Evolutionary conservation across 1,139 yeast species (phyloP).

Genomic region (Trichomonascaceae sp.): DNA sequence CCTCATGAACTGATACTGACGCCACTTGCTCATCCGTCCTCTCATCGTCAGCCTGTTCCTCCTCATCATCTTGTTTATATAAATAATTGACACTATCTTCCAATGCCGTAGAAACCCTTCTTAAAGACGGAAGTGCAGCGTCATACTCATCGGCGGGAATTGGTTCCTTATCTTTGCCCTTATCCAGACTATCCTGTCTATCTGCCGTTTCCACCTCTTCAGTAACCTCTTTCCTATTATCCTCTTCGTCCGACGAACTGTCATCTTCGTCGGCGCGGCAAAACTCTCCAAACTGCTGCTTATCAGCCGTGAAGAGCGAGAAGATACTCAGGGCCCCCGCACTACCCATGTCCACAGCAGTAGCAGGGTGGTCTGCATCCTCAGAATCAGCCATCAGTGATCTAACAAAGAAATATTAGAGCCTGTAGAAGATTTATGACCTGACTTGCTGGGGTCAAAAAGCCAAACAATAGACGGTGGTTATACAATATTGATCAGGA

Average conservation of each 20-base stretch:
- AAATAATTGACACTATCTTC: slow-evolving; percentile 2
- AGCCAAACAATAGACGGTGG: neutral
- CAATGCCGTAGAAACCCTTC: slow-evolving; percentile 2
- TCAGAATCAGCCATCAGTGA: neutral
- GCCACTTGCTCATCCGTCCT: neutral
- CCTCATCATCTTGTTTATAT: slow-evolving; percentile 4
- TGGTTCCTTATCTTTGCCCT: neutral
- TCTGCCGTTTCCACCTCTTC: neutral
- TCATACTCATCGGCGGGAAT: neutral
- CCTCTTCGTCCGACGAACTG: slow-evolving; percentile 18
- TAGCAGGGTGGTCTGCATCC: neutral
- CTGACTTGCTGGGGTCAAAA: neutral
- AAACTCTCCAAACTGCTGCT: slow-evolving; percentile 22
- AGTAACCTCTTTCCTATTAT: slow-evolving; percentile 9
- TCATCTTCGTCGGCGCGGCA: slow-evolving; percentile 24
- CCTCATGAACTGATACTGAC: slow-evolving; percentile 8
- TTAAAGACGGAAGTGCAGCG: neutral
- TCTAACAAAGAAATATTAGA: neutral
- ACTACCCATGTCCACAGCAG: slow-evolving; percentile 3
- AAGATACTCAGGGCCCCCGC: slow-evolving; percentile 11
- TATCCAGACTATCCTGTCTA: neutral
- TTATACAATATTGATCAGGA: neutral
- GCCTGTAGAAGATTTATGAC: neutral
- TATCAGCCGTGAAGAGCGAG: slow-evolving; percentile 23
- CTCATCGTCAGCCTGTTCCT: neutral